Conservation (phyloP, 768 basidiomycete genomes). For the Cystofilobasidium bisporidii region DNA sequence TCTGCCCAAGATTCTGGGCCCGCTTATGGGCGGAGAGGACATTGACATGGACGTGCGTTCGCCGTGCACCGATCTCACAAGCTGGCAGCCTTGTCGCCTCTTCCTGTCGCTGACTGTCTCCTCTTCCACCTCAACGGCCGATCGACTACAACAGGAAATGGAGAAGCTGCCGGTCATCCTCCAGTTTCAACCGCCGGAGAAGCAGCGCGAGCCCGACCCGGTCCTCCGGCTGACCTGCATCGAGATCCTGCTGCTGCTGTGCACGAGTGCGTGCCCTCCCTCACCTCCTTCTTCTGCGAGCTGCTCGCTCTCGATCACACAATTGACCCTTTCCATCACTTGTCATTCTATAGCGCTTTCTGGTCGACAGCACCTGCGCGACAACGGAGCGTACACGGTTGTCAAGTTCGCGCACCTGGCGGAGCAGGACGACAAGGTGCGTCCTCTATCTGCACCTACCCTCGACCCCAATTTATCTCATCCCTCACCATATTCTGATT, state of each 20-base stretch:
- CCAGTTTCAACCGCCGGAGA: constrained; percentile 78
- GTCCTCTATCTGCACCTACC: constrained; percentile 29
- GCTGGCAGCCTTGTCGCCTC: no score
- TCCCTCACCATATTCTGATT: background rate
- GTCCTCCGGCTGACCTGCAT: constrained; percentile 68
- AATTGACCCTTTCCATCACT: no score
- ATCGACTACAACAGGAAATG: constrained; percentile 53
- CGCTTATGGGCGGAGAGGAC: constrained; percentile 90
- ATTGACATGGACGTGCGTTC: constrained; percentile 70
- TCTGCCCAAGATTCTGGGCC: constrained; percentile 73
- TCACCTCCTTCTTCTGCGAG: background rate
- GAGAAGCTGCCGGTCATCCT: constrained; percentile 72
- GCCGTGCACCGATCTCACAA: no score
- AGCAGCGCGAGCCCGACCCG: constrained; percentile 69
- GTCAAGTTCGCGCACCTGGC: constrained; percentile 64
- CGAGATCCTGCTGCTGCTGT: constrained; percentile 81
- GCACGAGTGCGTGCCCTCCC: constrained; percentile 49
- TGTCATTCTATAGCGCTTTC: background rate
- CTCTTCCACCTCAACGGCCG: background rate
- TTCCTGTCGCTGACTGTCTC: background rate
- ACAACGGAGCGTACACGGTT: constrained; percentile 77
- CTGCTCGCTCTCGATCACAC: background rate
- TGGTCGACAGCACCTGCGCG: constrained; percentile 58
- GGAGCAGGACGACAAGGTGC: constrained; percentile 68
- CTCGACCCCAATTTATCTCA: constrained; percentile 2